A percentile compares a stretch with the other conserved stretches of the same genome.
phyloP scores from a whole-genome alignment of 2,329 filamentous ascomycete genomes.

The Aspergillus intermedius region DNA sequence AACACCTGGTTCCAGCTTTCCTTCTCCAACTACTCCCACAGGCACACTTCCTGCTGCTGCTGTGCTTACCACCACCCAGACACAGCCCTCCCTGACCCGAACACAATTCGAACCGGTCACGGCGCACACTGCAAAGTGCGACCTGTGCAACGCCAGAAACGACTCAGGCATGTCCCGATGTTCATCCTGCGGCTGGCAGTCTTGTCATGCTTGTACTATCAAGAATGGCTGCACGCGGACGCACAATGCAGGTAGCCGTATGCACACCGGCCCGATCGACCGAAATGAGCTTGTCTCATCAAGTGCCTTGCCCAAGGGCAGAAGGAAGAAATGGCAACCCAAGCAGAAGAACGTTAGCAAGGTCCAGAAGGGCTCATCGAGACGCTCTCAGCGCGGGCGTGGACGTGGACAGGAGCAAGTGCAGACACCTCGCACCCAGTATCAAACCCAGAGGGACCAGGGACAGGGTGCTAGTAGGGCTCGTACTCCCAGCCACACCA shows the following conservation, averaged over 20 bases:
- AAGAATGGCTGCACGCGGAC: conserved; percentile 8
- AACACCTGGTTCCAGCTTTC: no score
- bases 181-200: conserved; percentile 27
- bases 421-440: no score
- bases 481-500: no score
- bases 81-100: neutral
- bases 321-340: neutral
- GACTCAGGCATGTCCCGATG: conserved; percentile 28
- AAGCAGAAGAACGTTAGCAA: neutral
- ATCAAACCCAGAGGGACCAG: no score
- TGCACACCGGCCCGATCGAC: conserved; percentile 6
- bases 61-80: neutral
- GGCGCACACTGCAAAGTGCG: conserved; percentile 34
- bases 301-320: neutral
- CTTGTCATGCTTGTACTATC: conserved; percentile 26
- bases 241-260: conserved; percentile 3
- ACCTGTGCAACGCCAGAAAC: conserved; percentile 31
- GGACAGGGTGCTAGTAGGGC: no score
- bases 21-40: no score
- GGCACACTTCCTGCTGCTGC: neutral
- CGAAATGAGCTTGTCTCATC: neutral
- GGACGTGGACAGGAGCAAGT: neutral
- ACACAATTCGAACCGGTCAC: conserved; percentile 19
- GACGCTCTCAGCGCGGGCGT: no score
- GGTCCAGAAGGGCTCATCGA: neutral